Percentiles rank a stretch among this genome's conserved stretches.
Conservation (phyloP, 768 basidiomycete species). For the Nevesoporus exiguus region DNA sequence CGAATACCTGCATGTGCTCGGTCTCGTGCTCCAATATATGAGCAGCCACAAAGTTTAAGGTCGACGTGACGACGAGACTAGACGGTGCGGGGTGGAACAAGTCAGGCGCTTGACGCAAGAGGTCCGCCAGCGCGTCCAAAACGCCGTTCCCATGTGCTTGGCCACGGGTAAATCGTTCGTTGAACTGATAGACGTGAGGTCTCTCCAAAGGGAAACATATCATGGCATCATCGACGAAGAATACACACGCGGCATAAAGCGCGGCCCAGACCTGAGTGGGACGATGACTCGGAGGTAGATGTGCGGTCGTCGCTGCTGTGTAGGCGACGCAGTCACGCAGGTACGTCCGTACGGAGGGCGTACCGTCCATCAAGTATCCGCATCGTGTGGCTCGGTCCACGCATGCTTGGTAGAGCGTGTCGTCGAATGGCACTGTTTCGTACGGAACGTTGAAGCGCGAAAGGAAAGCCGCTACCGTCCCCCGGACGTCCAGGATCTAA, state of each 20-base stretch:
- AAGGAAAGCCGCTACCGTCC: not conserved
- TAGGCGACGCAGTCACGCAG: not conserved
- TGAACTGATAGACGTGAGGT: too few relatives aligned
- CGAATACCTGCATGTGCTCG: not conserved
- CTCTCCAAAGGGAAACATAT: not conserved
- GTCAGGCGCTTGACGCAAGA: too few relatives aligned
- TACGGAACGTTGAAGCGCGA: not conserved
- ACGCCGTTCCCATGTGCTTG: too few relatives aligned
- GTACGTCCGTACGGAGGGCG: not conserved
- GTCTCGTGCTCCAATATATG: conserved; percentile 1
- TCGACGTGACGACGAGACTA: too few relatives aligned
- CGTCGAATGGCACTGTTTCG: not conserved
- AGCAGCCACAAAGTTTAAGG: not conserved
- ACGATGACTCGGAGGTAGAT: not conserved
- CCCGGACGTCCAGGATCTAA: not conserved
- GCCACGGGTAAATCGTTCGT: too few relatives aligned
- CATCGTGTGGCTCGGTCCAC: not conserved
- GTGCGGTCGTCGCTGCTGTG: not conserved
- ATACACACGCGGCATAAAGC: not conserved
- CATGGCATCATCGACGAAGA: not conserved
- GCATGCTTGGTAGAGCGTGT: not conserved
- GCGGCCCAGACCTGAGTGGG: not conserved
- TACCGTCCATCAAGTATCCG: not conserved
- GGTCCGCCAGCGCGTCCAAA: too few relatives aligned
- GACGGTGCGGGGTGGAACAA: too few relatives aligned